Percentiles rank a stretch among this genome's conserved stretches.
Evolutionary conservation across 129 eudicot species (phyloP).

Genomic region (Escallonia herrerae): DNA sequence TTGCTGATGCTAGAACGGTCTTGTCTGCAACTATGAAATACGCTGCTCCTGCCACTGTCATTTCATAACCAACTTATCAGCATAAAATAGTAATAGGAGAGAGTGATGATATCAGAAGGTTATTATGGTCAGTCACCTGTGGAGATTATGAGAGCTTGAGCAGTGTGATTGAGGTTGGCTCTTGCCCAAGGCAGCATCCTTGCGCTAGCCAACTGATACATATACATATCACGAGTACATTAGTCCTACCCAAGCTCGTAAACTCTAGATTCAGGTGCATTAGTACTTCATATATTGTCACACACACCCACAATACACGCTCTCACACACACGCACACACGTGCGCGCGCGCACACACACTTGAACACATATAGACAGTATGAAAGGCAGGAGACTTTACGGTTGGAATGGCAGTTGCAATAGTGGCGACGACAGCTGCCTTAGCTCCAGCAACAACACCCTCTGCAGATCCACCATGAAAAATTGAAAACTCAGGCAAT

Average conservation of each 20-base stretch:
- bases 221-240: neutral
- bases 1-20: constrained; percentile 63
- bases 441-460: constrained; percentile 94
- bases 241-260: neutral
- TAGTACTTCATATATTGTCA: too few relatives aligned
- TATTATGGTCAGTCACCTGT: constrained; percentile 33
- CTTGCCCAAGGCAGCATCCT: constrained; percentile 92
- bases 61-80: neutral
- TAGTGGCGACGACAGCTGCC: constrained; percentile 70
- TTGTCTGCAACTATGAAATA: constrained; percentile 92
- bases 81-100: neutral
- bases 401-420: constrained; percentile 95
- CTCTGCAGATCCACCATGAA: constrained; percentile 33
- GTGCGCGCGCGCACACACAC: too few relatives aligned
- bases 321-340: too few relatives aligned
- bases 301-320: too few relatives aligned
- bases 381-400: constrained; percentile 22
- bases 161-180: constrained; percentile 80
- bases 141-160: constrained; percentile 89
- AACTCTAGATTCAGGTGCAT: neutral
- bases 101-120: neutral
- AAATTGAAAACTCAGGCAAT: neutral
- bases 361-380: too few relatives aligned
- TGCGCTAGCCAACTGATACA: constrained; percentile 68
- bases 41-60: constrained; percentile 84